Evolutionary conservation across 345 rosid species (phyloP).

Genomic region (Sapria himalayana): DNA sequence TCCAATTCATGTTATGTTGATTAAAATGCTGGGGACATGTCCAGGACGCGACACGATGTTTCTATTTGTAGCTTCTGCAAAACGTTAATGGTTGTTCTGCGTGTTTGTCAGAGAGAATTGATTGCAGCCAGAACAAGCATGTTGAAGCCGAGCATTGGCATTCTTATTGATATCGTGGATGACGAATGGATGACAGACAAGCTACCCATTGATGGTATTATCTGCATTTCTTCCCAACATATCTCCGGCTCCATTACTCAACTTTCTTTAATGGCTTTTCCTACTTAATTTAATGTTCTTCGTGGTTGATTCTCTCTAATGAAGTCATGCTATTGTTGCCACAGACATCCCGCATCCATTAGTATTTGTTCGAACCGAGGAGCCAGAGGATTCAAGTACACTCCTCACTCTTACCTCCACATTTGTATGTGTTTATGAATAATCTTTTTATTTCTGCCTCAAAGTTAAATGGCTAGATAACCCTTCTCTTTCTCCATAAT

Average conservation of each 20-base stretch:
- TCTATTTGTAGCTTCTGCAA: too few species aligned
- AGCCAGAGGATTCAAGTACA: slow-evolving; percentile 75
- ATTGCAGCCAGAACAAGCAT: slow-evolving; percentile 13
- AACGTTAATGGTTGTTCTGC: too few species aligned
- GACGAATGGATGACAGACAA: slow-evolving; percentile 97
- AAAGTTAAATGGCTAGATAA: too few species aligned
- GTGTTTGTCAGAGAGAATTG: slow-evolving; percentile 4
- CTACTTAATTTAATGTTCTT: slow-evolving; percentile 3
- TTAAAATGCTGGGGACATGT: too few species aligned
- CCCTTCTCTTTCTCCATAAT: too few species aligned
- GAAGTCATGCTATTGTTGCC: slow-evolving; percentile 5
- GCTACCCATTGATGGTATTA: slow-evolving; percentile 67
- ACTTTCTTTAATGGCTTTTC: neutral
- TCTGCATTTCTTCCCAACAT: neutral
- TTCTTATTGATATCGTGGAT: slow-evolving; percentile 76
- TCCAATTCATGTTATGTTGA: too few species aligned
- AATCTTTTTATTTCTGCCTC: too few species aligned
- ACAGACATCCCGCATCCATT: slow-evolving; percentile 79
- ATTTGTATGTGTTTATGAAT: too few species aligned
- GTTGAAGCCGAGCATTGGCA: slow-evolving; percentile 57
- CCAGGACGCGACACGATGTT: too few species aligned
- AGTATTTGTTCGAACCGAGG: slow-evolving; percentile 48
- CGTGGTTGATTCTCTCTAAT: neutral
- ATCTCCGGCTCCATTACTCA: neutral
- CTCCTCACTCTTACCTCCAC: neutral